Percentiles rank a stretch among this genome's conserved stretches.
Conservation (phyloP, 352 stramenopile species). For the Phytopythium kandeliae region DNA sequence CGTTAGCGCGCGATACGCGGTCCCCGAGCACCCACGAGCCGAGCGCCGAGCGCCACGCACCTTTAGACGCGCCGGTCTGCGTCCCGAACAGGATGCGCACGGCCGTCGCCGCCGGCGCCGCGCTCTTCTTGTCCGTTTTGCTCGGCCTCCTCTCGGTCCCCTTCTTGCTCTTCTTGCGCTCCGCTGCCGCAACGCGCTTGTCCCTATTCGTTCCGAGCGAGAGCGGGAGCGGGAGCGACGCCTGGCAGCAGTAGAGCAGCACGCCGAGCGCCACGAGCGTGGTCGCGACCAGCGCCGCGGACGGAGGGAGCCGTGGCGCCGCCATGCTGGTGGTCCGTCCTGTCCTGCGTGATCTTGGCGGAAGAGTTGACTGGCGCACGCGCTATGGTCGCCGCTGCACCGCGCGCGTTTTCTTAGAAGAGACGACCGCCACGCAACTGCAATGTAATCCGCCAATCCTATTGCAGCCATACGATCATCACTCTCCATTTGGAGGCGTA, state of each 20-base stretch:
- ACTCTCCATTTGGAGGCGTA: too few species aligned
- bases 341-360: background rate
- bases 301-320: background rate
- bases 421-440: too few species aligned
- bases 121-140: conserved; percentile 8
- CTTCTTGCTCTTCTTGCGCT: conserved; percentile 5
- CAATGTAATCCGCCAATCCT: too few species aligned
- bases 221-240: too few species aligned
- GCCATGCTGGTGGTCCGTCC: background rate
- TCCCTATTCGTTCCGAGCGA: too few species aligned
- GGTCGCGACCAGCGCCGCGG: conserved; percentile 1
- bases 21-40: background rate
- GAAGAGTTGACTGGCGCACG: too few species aligned
- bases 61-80: conserved; percentile 79
- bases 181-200: conserved; percentile 11
- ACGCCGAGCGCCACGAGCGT: conserved; percentile 4
- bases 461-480: too few species aligned
- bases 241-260: background rate
- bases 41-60: conserved; percentile 23
- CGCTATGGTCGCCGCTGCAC: too few species aligned
- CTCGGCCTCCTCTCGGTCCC: conserved; percentile 9
- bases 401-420: too few species aligned
- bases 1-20: background rate
- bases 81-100: conserved; percentile 86
- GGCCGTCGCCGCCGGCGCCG: conserved; percentile 30